Percentiles rank a stretch among this genome's conserved stretches.
Evolutionary conservation across 768 basidiomycete genomes (phyloP).

Genomic region (Naganishia randhawae): DNA sequence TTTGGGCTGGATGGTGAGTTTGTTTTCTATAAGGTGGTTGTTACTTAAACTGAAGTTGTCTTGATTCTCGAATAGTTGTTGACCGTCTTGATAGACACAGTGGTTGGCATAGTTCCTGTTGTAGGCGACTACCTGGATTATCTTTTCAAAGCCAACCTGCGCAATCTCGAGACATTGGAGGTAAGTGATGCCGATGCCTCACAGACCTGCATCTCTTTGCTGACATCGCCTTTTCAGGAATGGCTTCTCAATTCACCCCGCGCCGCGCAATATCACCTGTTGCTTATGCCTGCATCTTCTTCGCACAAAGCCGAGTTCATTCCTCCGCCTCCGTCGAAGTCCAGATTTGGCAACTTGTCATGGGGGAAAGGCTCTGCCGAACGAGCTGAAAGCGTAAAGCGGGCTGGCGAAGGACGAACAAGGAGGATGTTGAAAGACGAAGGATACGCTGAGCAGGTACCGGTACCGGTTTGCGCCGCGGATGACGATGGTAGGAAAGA

Average conservation of each 20-base stretch:
- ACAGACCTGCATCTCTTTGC: not conserved
- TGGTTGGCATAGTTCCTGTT: constrained; percentile 47
- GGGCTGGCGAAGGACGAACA: constrained; percentile 38
- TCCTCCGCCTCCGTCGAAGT: constrained; percentile 34
- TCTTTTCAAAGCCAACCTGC: constrained; percentile 49
- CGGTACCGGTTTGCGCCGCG: not conserved
- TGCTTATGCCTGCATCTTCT: constrained; percentile 46
- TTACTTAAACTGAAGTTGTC: not conserved
- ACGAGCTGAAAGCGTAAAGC: constrained; percentile 32
- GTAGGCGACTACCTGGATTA: constrained; percentile 50
- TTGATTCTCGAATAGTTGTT: constrained; percentile 31
- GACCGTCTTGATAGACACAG: constrained; percentile 43
- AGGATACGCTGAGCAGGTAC: constrained; percentile 26
- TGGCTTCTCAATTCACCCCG: constrained; percentile 38
- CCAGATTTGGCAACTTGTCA: constrained; percentile 34
- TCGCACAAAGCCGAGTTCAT: constrained; percentile 34
- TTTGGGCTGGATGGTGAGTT: constrained; percentile 45
- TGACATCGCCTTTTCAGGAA: constrained; percentile 33
- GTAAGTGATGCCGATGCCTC: not conserved
- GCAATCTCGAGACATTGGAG: constrained; percentile 35
- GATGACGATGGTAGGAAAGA: not conserved
- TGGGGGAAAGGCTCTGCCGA: constrained; percentile 20
- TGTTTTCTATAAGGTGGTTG: not conserved
- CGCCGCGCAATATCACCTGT: constrained; percentile 40
- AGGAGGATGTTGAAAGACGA: constrained; percentile 46